These are phyloP conservation scores for Microcyclospora pomicola DNA, from an alignment of 2,329 filamentous ascomycete genomes.

Conservation along the genomic window DNA sequence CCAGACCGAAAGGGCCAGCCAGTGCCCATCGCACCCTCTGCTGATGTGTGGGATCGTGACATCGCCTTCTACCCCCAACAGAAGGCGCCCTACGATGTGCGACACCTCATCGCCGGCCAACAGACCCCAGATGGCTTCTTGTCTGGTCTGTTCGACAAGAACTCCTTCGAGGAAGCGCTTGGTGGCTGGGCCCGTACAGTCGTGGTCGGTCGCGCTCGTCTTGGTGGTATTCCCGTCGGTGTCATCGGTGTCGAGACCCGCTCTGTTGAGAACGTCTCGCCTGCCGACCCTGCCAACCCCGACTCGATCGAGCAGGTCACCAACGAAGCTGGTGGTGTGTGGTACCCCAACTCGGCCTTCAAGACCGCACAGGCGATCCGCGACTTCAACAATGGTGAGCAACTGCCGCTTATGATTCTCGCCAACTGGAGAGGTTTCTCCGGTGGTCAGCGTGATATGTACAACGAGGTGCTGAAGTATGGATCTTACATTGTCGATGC, in stretches of 20 bases:
- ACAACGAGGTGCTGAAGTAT: conserved; percentile 99
- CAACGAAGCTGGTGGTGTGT: conserved; percentile 94
- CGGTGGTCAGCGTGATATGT: conserved; percentile 98
- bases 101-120: conserved; percentile 84
- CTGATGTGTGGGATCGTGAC: conserved; percentile 86
- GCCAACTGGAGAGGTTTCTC: conserved; percentile 99
- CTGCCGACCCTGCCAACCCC: conserved; percentile 92
- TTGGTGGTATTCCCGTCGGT: conserved; percentile 95
- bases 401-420: conserved; percentile 95
- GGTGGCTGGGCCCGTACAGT: conserved; percentile 96
- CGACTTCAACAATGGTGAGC: conserved; percentile 98
- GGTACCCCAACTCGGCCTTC: conserved; percentile 99
- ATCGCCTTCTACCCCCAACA: conserved; percentile 66
- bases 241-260: conserved; percentile 95
- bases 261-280: conserved; percentile 89
- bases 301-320: conserved; percentile 93
- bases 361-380: conserved; percentile 98
- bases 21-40: conserved; percentile 76
- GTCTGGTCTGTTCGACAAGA: conserved; percentile 86
- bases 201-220: conserved; percentile 86
- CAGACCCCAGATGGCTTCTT: conserved; percentile 76
- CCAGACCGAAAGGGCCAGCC: conserved; percentile 90
- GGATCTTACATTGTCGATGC: conserved; percentile 98
- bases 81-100: conserved; percentile 81
- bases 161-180: conserved; percentile 91